Percentiles rank a stretch among this genome's conserved stretches.
Evolutionary conservation across 331 rosid genomes (phyloP).

Genomic region (Malus hybrid): DNA sequence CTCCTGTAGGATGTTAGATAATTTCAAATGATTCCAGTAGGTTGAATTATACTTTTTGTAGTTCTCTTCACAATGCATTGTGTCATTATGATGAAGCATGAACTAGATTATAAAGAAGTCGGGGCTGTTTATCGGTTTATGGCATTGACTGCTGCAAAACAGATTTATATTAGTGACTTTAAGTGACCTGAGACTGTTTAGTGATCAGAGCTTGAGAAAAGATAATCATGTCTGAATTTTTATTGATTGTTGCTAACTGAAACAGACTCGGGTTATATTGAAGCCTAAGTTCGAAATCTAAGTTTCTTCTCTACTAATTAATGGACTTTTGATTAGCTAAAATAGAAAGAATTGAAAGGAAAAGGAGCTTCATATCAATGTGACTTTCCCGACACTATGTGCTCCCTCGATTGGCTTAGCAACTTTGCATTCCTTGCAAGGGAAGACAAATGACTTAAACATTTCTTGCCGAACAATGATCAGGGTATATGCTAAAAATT

Average conservation of each 20-base stretch:
- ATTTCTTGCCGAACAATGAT: conserved; percentile 36
- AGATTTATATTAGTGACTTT: neutral
- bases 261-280: conserved; percentile 14
- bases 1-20: too few species aligned
- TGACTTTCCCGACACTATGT: conserved; percentile 21
- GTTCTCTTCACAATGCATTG: neutral
- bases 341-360: conserved; percentile 11
- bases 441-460: conserved; percentile 34
- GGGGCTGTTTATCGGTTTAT: neutral
- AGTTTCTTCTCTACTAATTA: conserved; percentile 1
- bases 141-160: neutral
- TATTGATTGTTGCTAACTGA: conserved; percentile 8
- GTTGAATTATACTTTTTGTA: neutral
- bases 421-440: conserved; percentile 43
- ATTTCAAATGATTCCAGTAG: neutral
- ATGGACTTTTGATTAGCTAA: conserved; percentile 5
- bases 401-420: conserved; percentile 27
- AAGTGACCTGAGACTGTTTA: neutral
- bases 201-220: neutral
- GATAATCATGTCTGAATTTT: neutral
- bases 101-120: neutral
- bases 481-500: neutral
- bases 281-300: conserved; percentile 8
- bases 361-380: conserved; percentile 20
- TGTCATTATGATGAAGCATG: neutral